Conservation (phyloP, 805 yeast species). For the Candida boleticola region DNA sequence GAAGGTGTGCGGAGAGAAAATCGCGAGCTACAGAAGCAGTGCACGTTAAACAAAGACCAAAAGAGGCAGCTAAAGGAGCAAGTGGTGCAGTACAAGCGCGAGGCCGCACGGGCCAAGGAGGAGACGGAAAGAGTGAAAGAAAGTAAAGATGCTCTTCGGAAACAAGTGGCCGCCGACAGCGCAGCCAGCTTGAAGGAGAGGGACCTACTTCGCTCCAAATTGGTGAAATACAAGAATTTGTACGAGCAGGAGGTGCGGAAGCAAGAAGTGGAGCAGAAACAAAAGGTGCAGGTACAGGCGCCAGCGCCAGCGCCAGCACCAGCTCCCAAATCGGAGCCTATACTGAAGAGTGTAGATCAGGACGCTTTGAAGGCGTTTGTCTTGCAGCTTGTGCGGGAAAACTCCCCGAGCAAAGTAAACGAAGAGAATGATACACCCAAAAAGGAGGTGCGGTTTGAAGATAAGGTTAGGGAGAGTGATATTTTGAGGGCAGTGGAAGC, state of each 20-base stretch:
- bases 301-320: neutral
- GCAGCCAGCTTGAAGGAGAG: conserved; percentile 22
- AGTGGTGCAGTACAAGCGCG: neutral
- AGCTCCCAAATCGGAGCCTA: neutral
- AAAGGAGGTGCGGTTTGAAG: neutral
- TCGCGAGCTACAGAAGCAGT: neutral
- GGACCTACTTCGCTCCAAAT: conserved; percentile 29
- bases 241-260: conserved; percentile 17
- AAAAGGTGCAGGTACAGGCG: neutral
- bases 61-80: neutral
- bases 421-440: neutral
- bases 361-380: neutral
- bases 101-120: neutral
- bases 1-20: conserved; percentile 1
- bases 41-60: neutral
- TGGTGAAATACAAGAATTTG: conserved; percentile 33
- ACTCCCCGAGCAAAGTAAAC: neutral
- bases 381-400: neutral
- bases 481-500: neutral
- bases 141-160: no score
- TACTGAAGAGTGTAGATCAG: neutral
- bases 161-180: no score
- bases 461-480: neutral
- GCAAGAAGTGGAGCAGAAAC: neutral
- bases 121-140: neutral